phyloP scores from a whole-genome alignment of 129 eudicot species.

The Saussurea involucrata region DNA sequence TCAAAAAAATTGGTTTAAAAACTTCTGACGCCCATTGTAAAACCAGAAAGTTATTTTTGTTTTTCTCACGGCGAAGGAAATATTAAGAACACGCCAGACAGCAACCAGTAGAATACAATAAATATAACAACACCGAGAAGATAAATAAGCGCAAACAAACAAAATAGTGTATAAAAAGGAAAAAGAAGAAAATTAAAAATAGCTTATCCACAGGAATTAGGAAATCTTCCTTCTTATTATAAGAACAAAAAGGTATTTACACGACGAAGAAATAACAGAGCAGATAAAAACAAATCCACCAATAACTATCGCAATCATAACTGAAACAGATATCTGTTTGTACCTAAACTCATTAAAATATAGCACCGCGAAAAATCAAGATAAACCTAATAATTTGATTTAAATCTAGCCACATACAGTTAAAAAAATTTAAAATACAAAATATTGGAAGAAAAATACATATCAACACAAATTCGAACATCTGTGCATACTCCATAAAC shows the following conservation, averaged over 20 bases:
- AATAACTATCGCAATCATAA: conserved; percentile 1
- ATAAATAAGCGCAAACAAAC: background rate
- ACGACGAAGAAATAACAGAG: background rate
- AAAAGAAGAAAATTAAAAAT: background rate
- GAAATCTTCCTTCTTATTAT: background rate
- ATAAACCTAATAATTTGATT: background rate
- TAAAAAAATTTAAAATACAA: background rate
- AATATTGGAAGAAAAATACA: background rate
- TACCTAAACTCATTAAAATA: background rate
- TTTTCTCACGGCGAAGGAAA: background rate
- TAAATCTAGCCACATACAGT: background rate
- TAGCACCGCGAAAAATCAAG: background rate
- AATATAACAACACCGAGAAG: background rate
- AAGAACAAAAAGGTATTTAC: background rate
- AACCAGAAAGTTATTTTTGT: background rate
- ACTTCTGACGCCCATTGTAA: background rate
- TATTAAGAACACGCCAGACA: background rate
- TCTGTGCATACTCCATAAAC: background rate
- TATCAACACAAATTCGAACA: background rate
- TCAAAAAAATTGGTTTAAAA: background rate
- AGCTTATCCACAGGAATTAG: background rate
- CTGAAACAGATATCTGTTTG: background rate
- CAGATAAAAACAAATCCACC: background rate
- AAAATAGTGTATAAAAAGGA: background rate
- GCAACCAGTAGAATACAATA: background rate